Conservation (phyloP, 768 basidiomycete species). For the Lactarius trivialis region DNA sequence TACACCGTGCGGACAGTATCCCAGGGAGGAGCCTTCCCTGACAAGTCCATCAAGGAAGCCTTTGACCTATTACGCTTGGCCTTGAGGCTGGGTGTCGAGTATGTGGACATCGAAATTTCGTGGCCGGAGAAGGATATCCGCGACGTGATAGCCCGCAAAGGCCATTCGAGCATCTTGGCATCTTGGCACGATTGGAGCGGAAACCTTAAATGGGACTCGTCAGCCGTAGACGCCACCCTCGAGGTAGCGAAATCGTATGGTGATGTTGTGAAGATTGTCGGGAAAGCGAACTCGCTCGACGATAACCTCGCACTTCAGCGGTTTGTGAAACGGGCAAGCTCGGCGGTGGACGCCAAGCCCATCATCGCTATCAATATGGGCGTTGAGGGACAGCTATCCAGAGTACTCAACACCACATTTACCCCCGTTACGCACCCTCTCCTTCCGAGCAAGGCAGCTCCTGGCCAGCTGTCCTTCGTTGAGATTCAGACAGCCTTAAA, state of each 20-base stretch:
- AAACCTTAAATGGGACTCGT: constrained; percentile 70
- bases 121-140: constrained; percentile 59
- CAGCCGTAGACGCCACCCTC: constrained; percentile 62
- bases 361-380: constrained; percentile 96
- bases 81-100: constrained; percentile 81
- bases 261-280: constrained; percentile 90
- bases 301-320: constrained; percentile 77
- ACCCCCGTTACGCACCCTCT: constrained; percentile 88
- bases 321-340: constrained; percentile 51
- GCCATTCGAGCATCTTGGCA: constrained; percentile 73
- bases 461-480: constrained; percentile 85
- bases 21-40: constrained; percentile 91
- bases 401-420: constrained; percentile 78
- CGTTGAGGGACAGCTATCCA: constrained; percentile 78
- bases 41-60: constrained; percentile 62
- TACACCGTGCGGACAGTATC: constrained; percentile 84
- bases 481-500: constrained; percentile 80
- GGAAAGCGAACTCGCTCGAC: constrained; percentile 64
- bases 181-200: constrained; percentile 97
- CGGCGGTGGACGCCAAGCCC: constrained; percentile 55
- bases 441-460: constrained; percentile 82
- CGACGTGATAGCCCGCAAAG: constrained; percentile 55
- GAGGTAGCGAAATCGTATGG: constrained; percentile 58
- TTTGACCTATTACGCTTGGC: constrained; percentile 73
- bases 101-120: constrained; percentile 84